Base-by-base conservation (phyloP, 2,329 filamentous ascomycete species). In the Neoarthrinium moseri region DNA sequence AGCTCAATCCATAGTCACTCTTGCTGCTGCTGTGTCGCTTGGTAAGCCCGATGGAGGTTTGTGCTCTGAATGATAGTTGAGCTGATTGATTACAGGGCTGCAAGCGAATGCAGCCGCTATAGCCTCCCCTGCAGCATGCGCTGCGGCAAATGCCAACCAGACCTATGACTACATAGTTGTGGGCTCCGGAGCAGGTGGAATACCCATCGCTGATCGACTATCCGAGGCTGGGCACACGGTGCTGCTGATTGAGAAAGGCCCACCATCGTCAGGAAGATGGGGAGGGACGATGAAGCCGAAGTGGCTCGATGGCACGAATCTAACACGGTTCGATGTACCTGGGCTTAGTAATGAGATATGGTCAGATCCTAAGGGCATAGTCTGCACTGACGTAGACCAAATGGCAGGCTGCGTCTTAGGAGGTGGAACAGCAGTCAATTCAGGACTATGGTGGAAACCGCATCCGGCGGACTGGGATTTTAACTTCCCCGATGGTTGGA, bases 251-350 rank as follows among this genome's bases (percentile, higher is more conserved):
- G 76, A 80, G 54, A 64, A 73, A 45, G 76, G 75, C 11, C 74
- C 73, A 2, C 60, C 67, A 27, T 78, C 74, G 7, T 74, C 77
- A 46, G 70, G 69, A 30, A 56, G 74, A 24, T 73, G 69, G 1
- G 74, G 74, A 18, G 72, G 72, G n/a, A 67, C 53, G n/a, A 71
- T 68, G 48, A 66, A 63, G 53, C 76, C 76, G 2, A 57, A 52
- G 10, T 79, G 75, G 76, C 61, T 80, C n/a, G 54, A 67, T 8
- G 68, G 66, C 8, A 75, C 72, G 21, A 59, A 68, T 4, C 57
- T 80, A 8, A 74, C 70, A 45, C 69, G 75, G 29, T 74, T 79
- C 7, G 75, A 80, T 47, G 74, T 78, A 0, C 75, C 75, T 3
- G 75, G 75, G 7, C 60, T 78, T 2, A 75, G 68, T 64, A 58